These are phyloP conservation scores for Schizophyllum amplum DNA, from an alignment of 1,284 basidiomycete species.

Conservation along the genomic window DNA sequence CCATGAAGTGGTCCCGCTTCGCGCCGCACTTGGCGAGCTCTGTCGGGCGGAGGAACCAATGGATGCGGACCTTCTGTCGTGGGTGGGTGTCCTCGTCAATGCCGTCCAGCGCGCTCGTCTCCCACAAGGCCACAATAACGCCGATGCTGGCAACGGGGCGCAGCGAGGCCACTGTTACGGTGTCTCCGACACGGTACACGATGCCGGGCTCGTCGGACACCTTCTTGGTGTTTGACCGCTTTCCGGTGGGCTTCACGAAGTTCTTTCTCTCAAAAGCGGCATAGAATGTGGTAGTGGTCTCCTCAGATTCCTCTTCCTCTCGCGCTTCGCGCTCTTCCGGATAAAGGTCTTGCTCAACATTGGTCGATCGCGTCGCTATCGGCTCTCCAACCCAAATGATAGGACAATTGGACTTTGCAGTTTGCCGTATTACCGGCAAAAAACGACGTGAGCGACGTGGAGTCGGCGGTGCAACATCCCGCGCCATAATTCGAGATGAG, in stretches of 20 bases:
- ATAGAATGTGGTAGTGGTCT: conserved; percentile 28
- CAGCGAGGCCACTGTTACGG: conserved; percentile 52
- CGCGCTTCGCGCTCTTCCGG: conserved; percentile 24
- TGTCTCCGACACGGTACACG: conserved; percentile 50
- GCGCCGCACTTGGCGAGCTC: conserved; percentile 52
- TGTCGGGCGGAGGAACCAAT: conserved; percentile 62
- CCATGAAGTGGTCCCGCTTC: conserved; percentile 47
- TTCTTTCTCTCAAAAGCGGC: conserved; percentile 28
- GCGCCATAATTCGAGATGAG: not conserved
- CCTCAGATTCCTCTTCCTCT: conserved; percentile 13
- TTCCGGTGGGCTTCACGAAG: conserved; percentile 13
- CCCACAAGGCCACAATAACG: conserved; percentile 62
- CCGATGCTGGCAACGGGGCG: conserved; percentile 44
- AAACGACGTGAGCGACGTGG: conserved; percentile 45
- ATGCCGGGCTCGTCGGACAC: conserved; percentile 16
- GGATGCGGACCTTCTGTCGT: conserved; percentile 42
- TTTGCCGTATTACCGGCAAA: conserved; percentile 38
- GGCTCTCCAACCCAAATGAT: conserved; percentile 34
- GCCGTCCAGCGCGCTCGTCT: conserved; percentile 22
- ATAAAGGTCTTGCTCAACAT: conserved; percentile 27
- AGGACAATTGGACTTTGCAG: conserved; percentile 22
- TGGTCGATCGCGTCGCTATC: conserved; percentile 28
- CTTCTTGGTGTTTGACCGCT: conserved; percentile 5
- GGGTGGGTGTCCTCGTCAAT: conserved; percentile 17
- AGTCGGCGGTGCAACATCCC: not conserved